These are phyloP conservation scores for Leptodermis oblonga DNA, from an alignment of 257 asterid species.

Conservation along the genomic window DNA sequence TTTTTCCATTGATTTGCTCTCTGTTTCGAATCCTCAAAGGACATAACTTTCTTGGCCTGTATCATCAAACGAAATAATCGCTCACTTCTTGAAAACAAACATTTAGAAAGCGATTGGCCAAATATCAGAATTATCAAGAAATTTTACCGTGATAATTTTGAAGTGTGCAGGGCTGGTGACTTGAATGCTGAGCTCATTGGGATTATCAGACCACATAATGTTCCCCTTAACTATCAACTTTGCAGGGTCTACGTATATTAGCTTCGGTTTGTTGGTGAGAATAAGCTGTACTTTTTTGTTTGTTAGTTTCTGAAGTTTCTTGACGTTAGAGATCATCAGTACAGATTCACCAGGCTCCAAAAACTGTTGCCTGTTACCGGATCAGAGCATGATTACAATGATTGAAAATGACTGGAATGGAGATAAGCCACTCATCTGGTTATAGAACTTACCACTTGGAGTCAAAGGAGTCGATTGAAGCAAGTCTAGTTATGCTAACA, in stretches of 20 bases:
- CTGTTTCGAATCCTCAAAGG: conserved; percentile 91
- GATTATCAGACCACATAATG: conserved; percentile 86
- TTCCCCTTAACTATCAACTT: conserved; percentile 73
- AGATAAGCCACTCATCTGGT: not conserved
- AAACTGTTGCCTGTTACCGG: conserved; percentile 74
- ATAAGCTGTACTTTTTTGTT: conserved; percentile 97
- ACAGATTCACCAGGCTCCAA: conserved; percentile 97
- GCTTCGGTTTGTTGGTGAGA: conserved; percentile 88
- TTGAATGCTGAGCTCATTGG: conserved; percentile 82
- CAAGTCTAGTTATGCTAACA: conserved; percentile 86
- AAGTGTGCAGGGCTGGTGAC: conserved; percentile 76
- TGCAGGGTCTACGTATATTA: conserved; percentile 86
- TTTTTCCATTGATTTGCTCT: conserved; percentile 91
- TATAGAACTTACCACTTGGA: conserved; percentile 69
- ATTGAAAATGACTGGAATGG: not conserved
- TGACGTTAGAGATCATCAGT: conserved; percentile 92
- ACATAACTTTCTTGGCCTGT: conserved; percentile 85
- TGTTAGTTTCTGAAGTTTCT: conserved; percentile 81
- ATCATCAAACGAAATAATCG: conserved; percentile 5
- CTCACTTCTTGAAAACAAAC: not conserved
- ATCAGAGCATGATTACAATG: conserved; percentile 9
- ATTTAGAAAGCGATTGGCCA: not conserved
- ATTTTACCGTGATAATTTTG: conserved; percentile 80
- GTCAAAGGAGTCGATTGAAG: conserved; percentile 94
- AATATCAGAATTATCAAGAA: not conserved